Conservation (phyloP, 306 rosid species). For the Chamaecrista fasciculata region DNA sequence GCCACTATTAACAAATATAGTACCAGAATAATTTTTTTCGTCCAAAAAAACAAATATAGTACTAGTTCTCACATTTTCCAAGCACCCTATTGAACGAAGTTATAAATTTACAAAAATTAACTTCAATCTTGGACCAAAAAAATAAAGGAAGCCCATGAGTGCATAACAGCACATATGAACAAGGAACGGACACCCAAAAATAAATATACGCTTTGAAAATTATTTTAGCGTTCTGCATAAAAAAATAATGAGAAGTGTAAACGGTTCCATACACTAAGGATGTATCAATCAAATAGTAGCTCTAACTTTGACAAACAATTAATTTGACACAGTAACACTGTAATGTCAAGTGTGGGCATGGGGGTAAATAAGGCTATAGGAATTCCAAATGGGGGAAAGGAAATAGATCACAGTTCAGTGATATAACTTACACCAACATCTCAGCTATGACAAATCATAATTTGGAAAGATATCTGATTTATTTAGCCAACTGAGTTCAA, state of each 20-base stretch:
- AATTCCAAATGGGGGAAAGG: slow-evolving; percentile 19
- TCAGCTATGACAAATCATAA: slow-evolving; percentile 41
- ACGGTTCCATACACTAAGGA: neutral
- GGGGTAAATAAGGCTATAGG: slow-evolving; percentile 23
- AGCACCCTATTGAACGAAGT: neutral
- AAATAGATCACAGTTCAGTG: slow-evolving; percentile 30
- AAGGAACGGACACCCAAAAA: neutral
- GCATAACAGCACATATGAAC: neutral
- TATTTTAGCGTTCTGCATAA: neutral
- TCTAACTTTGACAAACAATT: slow-evolving; percentile 11
- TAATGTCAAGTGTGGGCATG: slow-evolving; percentile 37
- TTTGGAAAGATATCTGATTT: slow-evolving; percentile 40
- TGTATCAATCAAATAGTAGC: neutral
- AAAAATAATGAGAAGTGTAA: neutral
- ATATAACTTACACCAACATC: slow-evolving; percentile 37
- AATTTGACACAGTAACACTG: neutral
- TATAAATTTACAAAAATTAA: neutral
- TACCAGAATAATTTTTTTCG: no score
- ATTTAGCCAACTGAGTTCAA: slow-evolving; percentile 37
- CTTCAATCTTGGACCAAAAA: no score
- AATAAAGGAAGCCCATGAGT: no score
- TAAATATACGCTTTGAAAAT: neutral
- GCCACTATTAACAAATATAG: no score
- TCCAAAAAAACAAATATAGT: no score
- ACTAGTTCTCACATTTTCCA: neutral